Percentiles rank a stretch among this genome's conserved stretches.
phyloP scores from a whole-genome alignment of 2,329 filamentous ascomycete species.

The Pseudogymnoascus sp. region DNA sequence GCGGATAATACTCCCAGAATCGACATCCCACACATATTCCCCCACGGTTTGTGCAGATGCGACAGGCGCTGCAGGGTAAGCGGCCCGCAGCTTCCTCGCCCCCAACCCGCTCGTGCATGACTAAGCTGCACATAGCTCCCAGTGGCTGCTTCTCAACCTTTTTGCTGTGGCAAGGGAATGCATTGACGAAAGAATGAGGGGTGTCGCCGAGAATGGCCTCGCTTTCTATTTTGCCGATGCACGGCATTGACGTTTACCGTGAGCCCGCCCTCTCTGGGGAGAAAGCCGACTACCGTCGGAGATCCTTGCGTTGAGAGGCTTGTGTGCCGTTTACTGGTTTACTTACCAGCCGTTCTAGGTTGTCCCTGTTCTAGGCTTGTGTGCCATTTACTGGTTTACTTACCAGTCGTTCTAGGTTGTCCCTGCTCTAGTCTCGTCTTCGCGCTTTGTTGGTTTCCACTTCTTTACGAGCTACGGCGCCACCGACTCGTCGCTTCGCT shows the following conservation, averaged over 20 bases:
- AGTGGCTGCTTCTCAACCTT: not conserved
- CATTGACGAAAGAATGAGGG: not conserved
- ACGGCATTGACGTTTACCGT: slow-evolving; percentile 6
- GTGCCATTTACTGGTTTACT: not conserved
- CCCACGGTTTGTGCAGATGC: not conserved
- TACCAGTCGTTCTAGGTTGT: not conserved
- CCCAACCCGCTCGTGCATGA: not conserved
- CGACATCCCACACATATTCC: not conserved
- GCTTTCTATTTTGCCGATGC: slow-evolving; percentile 8
- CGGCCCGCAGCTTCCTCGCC: slow-evolving; percentile 6
- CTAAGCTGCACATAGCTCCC: not conserved
- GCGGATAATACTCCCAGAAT: not conserved
- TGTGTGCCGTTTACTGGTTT: not conserved
- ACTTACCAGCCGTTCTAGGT: not conserved
- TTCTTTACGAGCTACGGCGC: not conserved
- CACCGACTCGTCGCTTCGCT: not conserved
- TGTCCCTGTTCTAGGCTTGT: not conserved
- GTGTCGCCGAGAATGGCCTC: not conserved
- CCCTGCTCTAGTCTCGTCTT: not conserved
- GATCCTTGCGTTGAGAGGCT: not conserved
- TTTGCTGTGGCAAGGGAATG: not conserved
- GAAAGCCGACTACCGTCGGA: not conserved
- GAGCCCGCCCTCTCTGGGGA: not conserved
- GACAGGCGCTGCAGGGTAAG: not conserved
- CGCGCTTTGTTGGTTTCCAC: not conserved